Evolutionary conservation across 2,329 filamentous ascomycete species (phyloP).

Genomic region (Didymella keratinophila): DNA sequence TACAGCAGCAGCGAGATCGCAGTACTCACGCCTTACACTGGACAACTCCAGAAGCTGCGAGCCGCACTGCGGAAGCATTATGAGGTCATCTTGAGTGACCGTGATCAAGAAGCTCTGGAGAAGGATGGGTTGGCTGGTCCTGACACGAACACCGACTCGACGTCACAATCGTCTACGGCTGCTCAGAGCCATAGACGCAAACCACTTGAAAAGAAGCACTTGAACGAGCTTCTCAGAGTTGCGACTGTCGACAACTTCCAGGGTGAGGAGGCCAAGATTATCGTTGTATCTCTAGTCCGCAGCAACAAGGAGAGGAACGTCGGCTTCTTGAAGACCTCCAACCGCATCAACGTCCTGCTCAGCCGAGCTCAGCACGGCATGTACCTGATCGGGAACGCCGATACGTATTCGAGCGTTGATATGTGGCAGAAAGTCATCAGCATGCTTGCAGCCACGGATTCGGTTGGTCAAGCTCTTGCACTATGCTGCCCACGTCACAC

Average conservation of each 20-base stretch:
- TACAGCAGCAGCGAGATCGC: conserved; percentile 71
- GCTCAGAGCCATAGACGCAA: conserved; percentile 18
- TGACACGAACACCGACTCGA: neutral
- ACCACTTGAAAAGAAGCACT: conserved; percentile 33
- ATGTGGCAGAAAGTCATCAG: conserved; percentile 71
- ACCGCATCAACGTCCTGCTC: conserved; percentile 74
- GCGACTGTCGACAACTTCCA: conserved; percentile 80
- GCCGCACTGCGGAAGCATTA: conserved; percentile 57
- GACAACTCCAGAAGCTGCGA: conserved; percentile 64
- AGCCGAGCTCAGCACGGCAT: conserved; percentile 73
- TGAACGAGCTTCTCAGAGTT: conserved; percentile 46
- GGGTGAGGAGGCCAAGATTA: conserved; percentile 75
- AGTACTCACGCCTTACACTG: conserved; percentile 71
- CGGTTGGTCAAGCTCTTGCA: conserved; percentile 27
- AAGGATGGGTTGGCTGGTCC: conserved; percentile 32
- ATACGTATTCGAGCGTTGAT: conserved; percentile 62
- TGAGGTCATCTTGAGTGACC: conserved; percentile 70
- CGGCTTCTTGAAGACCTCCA: conserved; percentile 71
- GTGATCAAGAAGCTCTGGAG: conserved; percentile 64
- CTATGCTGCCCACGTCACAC: conserved; percentile 44
- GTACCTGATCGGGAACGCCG: conserved; percentile 72
- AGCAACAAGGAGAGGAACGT: conserved; percentile 67
- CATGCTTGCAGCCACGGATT: conserved; percentile 54
- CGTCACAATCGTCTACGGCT: neutral
- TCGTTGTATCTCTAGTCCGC: conserved; percentile 74